These are phyloP conservation scores for Fagus crenata DNA, from an alignment of 306 rosid genomes.

Conservation along the genomic window DNA sequence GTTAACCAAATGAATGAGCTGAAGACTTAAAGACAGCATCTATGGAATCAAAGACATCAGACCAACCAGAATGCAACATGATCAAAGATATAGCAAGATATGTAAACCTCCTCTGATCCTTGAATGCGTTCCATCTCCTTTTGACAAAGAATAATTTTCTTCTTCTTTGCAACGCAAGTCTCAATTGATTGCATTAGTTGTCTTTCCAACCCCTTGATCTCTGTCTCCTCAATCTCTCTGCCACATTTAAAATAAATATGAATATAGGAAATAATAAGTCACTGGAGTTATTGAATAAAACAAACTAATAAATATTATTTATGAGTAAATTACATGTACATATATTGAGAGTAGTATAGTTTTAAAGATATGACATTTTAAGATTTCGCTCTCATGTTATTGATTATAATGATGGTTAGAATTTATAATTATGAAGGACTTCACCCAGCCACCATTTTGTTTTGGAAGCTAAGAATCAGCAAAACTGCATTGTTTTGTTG, in stretches of 20 bases:
- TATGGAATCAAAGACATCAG: background rate
- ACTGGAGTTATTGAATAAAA: slow-evolving; percentile 4
- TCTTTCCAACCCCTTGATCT: slow-evolving; percentile 76
- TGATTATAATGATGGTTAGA: background rate
- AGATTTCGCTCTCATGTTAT: background rate
- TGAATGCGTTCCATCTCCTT: slow-evolving; percentile 73
- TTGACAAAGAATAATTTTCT: slow-evolving; percentile 71
- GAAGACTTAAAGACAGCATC: slow-evolving; percentile 5
- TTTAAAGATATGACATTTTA: background rate
- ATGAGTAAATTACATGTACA: background rate
- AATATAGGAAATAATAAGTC: slow-evolving; percentile 9
- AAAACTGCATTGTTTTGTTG: no score
- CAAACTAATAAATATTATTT: background rate
- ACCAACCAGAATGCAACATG: background rate
- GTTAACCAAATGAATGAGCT: background rate
- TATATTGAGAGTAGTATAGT: background rate
- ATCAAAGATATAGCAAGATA: slow-evolving; percentile 12
- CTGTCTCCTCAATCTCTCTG: slow-evolving; percentile 82
- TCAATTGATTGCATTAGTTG: slow-evolving; percentile 85
- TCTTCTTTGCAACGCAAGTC: slow-evolving; percentile 69
- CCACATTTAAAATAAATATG: slow-evolving; percentile 9
- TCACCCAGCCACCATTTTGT: background rate
- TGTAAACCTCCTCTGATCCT: slow-evolving; percentile 68
- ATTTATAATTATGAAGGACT: background rate
- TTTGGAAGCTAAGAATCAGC: background rate